Conservation (phyloP, 192 early-diverging fungal species). For the Coemansia sp. region DNA sequence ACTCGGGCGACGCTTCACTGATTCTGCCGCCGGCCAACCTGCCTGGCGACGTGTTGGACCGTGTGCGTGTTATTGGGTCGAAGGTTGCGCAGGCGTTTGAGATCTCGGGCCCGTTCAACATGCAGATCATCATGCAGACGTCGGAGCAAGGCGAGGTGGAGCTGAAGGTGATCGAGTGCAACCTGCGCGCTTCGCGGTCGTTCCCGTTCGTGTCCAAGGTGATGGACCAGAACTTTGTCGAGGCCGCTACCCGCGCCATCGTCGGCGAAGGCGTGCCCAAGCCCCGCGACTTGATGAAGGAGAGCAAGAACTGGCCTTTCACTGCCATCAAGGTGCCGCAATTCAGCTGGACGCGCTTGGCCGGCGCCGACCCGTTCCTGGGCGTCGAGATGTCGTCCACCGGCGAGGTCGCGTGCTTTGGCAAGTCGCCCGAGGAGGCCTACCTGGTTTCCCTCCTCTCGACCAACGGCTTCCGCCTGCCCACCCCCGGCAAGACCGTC, state of each 20-base stretch:
- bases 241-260: conserved; percentile 80
- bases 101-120: conserved; percentile 98
- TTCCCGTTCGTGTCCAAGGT: conserved; percentile 98
- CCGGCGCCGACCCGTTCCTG: conserved; percentile 92
- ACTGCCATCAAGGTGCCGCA: conserved; percentile 92
- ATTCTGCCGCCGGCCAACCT: conserved; percentile 74
- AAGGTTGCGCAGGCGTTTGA: conserved; percentile 86
- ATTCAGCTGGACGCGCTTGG: conserved; percentile 93
- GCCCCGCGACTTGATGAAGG: conserved; percentile 50
- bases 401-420: conserved; percentile 97
- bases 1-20: conserved; percentile 94
- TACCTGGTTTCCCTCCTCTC: conserved; percentile 74
- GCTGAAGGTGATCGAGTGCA: conserved; percentile 98
- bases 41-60: conserved; percentile 45
- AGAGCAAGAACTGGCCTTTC: conserved; percentile 52
- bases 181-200: conserved; percentile 93
- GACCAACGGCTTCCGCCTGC: conserved; percentile 89
- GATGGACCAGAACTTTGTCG: conserved; percentile 85
- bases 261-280: conserved; percentile 56
- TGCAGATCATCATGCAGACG: conserved; percentile 84
- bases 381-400: conserved; percentile 99
- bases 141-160: conserved; percentile 33
- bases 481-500: conserved; percentile 53
- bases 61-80: conserved; percentile 71
- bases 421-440: conserved; percentile 81